Conservation (phyloP, 768 basidiomycete genomes). For the Ramaria sp. region DNA sequence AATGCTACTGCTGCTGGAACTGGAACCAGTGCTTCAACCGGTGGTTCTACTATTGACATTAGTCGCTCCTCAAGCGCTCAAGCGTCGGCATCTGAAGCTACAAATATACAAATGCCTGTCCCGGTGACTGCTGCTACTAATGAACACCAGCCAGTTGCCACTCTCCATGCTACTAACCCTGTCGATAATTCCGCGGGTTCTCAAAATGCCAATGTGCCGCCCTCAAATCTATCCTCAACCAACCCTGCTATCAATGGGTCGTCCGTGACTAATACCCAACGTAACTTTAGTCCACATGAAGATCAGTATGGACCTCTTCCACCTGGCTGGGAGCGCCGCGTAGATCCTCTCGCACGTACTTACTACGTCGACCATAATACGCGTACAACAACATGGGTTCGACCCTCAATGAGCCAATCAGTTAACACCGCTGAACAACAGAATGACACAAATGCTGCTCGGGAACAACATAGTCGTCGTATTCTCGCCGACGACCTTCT, state of each 20-base stretch:
- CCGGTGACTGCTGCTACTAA: slow-evolving; percentile 20
- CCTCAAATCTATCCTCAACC: slow-evolving; percentile 12
- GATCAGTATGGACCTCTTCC: slow-evolving; percentile 92
- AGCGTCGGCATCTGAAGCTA: slow-evolving; percentile 37
- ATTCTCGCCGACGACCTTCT: slow-evolving; percentile 77
- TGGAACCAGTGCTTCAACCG: slow-evolving; percentile 13
- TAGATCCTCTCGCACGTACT: slow-evolving; percentile 89
- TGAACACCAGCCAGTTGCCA: slow-evolving; percentile 14
- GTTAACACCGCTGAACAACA: slow-evolving; percentile 63
- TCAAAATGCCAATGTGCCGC: neutral
- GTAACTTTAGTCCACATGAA: slow-evolving; percentile 89
- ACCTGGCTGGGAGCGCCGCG: slow-evolving; percentile 90
- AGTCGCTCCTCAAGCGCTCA: slow-evolving; percentile 63
- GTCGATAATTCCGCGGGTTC: neutral
- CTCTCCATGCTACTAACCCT: slow-evolving; percentile 15
- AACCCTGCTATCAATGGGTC: slow-evolving; percentile 18
- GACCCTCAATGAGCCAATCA: slow-evolving; percentile 70
- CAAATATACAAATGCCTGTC: slow-evolving; percentile 28
- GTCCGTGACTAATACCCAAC: slow-evolving; percentile 38
- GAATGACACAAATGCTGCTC: slow-evolving; percentile 73
- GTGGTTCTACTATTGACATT: slow-evolving; percentile 30
- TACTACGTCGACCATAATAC: slow-evolving; percentile 99
- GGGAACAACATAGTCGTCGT: slow-evolving; percentile 77
- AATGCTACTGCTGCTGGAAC: neutral
- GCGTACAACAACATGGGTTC: slow-evolving; percentile 94